These are phyloP conservation scores for Pelargonium fulgidum DNA, from an alignment of 441 rosid genomes.

Conservation along the genomic window DNA sequence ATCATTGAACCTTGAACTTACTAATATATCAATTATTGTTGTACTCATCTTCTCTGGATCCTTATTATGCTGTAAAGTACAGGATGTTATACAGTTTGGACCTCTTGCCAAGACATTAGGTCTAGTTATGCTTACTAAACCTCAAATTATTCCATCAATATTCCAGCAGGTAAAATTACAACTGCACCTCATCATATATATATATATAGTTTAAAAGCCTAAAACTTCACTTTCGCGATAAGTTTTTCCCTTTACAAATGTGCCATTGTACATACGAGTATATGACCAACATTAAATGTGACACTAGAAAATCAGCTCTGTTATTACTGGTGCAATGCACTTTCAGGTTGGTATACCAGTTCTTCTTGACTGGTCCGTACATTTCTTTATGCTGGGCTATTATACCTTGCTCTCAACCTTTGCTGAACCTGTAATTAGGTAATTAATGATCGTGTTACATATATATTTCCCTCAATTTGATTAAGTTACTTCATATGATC, in stretches of 20 bases:
- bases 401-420: slow-evolving; percentile 75
- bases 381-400: slow-evolving; percentile 73
- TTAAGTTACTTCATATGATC: background rate
- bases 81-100: slow-evolving; percentile 81
- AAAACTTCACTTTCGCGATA: background rate
- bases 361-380: slow-evolving; percentile 78
- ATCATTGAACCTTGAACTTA: background rate
- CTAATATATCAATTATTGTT: background rate
- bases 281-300: too few relatives aligned
- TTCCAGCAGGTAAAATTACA: slow-evolving; percentile 53
- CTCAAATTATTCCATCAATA: slow-evolving; percentile 72
- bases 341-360: slow-evolving; percentile 71
- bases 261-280: too few relatives aligned
- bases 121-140: slow-evolving; percentile 77
- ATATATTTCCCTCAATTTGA: background rate
- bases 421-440: slow-evolving; percentile 75
- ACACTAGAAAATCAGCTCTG: background rate
- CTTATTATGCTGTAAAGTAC: slow-evolving; percentile 18
- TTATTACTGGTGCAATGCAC: slow-evolving; percentile 11
- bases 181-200: background rate
- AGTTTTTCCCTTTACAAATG: too few relatives aligned
- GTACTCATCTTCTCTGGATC: slow-evolving; percentile 10
- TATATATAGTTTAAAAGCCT: background rate
- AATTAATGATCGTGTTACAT: slow-evolving; percentile 19
- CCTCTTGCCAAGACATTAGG: slow-evolving; percentile 88